These are phyloP conservation scores for Fagopyrum esculentum DNA, from an alignment of 148 eudicot genomes.

Conservation along the genomic window DNA sequence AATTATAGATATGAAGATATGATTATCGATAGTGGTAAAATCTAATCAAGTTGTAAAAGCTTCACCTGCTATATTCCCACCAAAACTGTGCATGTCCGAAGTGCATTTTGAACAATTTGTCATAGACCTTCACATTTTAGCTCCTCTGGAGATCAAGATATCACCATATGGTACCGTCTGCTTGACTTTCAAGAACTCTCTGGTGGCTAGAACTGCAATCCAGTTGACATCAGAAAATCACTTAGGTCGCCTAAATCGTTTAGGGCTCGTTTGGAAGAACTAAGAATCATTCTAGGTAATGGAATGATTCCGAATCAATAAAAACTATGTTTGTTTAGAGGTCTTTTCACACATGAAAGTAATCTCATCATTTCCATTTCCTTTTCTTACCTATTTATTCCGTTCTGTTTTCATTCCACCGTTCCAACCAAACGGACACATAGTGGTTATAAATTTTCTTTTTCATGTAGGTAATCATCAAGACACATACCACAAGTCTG, in stretches of 20 bases:
- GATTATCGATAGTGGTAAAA: background rate
- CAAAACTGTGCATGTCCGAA: background rate
- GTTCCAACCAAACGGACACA: no score
- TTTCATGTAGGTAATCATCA: background rate
- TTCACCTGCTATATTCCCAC: background rate
- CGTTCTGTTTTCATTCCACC: no score
- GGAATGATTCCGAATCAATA: no score
- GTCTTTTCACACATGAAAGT: no score
- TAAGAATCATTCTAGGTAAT: no score
- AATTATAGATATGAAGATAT: background rate
- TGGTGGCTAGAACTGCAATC: constrained; percentile 76
- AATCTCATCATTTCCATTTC: no score
- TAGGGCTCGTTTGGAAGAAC: no score
- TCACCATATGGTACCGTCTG: constrained; percentile 73
- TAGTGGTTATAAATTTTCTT: background rate
- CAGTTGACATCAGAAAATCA: constrained; percentile 3
- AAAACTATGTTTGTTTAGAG: no score
- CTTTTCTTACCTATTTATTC: no score
- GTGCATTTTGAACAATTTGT: background rate
- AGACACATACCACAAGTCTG: constrained; percentile 67
- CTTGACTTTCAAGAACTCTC: constrained; percentile 50
- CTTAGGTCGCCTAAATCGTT: background rate
- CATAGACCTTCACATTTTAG: constrained; percentile 56
- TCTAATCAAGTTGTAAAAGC: background rate
- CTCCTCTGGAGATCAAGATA: constrained; percentile 72